Evolutionary conservation across 768 basidiomycete species (phyloP).

Genomic region (Terana coerulea): DNA sequence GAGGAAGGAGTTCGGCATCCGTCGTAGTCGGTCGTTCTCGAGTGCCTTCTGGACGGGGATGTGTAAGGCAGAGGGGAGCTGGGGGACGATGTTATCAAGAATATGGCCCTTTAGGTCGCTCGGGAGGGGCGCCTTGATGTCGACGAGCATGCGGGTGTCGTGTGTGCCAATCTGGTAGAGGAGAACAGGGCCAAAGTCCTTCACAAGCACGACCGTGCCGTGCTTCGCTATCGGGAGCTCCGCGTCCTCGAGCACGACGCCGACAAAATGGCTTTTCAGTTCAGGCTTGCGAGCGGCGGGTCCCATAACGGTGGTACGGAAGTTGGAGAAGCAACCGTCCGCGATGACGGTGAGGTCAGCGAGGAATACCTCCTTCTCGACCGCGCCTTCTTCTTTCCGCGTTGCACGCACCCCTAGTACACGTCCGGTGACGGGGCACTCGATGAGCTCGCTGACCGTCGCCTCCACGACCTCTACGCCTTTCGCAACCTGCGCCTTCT

Average conservation of each 20-base stretch:
- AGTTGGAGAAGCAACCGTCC: slow-evolving; percentile 95
- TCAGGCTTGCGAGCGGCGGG: slow-evolving; percentile 41
- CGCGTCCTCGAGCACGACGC: slow-evolving; percentile 77
- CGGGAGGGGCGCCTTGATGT: slow-evolving; percentile 82
- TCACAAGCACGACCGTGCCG: slow-evolving; percentile 81
- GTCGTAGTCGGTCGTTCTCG: slow-evolving; percentile 75
- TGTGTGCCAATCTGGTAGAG: slow-evolving; percentile 87
- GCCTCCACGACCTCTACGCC: slow-evolving; percentile 84
- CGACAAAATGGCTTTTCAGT: slow-evolving; percentile 79
- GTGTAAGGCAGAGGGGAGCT: slow-evolving; percentile 74
- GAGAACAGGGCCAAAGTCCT: slow-evolving; percentile 82
- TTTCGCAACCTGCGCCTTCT: slow-evolving; percentile 51
- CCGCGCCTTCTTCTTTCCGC: slow-evolving; percentile 31
- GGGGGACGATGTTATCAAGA: slow-evolving; percentile 66
- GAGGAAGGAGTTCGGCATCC: slow-evolving; percentile 95
- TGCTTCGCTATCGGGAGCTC: slow-evolving; percentile 68
- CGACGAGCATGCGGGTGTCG: slow-evolving; percentile 92
- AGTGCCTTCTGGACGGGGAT: slow-evolving; percentile 62
- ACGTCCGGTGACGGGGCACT: slow-evolving; percentile 45
- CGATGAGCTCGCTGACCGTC: slow-evolving; percentile 73
- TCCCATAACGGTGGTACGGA: slow-evolving; percentile 69
- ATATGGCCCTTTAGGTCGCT: slow-evolving; percentile 78
- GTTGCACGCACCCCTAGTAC: slow-evolving; percentile 69
- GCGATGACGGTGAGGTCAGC: slow-evolving; percentile 85
- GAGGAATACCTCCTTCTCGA: slow-evolving; percentile 49